Evolutionary conservation across 257 asterid species (phyloP).

Genomic region (Cynanchum wilfordii): DNA sequence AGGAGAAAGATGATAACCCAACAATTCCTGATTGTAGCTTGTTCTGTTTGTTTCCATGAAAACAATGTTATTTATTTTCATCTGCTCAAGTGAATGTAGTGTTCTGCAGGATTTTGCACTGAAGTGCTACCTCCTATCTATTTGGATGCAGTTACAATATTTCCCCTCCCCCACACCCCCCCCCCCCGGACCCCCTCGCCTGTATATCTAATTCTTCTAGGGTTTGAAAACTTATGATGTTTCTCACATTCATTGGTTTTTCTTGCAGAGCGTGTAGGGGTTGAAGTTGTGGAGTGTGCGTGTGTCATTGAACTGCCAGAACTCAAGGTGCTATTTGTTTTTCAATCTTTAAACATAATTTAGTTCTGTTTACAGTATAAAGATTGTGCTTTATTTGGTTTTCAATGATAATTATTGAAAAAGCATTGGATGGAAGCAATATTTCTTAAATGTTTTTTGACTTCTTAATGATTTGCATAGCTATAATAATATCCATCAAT

Average conservation of each 20-base stretch:
- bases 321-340: constrained; percentile 54
- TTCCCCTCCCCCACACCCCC: not conserved
- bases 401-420: not conserved
- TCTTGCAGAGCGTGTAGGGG: constrained; percentile 82
- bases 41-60: not conserved
- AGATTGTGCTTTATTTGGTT: not conserved
- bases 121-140: not conserved
- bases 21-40: not conserved
- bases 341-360: not conserved
- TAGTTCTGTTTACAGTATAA: not conserved
- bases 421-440: not conserved
- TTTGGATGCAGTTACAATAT: not conserved
- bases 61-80: not conserved
- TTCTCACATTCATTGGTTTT: constrained; percentile 11
- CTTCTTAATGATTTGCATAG: not conserved
- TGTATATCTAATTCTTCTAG: not conserved
- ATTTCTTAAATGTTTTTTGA: not conserved
- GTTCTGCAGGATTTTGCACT: not conserved
- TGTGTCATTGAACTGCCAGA: constrained; percentile 81
- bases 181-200: too few species aligned
- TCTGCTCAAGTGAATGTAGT: not conserved
- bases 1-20: not conserved
- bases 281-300: constrained; percentile 75
- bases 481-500: not conserved
- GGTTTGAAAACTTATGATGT: not conserved